A percentile compares a stretch with the other conserved stretches of the same genome.
Evolutionary conservation across 2,329 filamentous ascomycete genomes (phyloP).

Genomic region (Myriosclerotinia scirpicola): DNA sequence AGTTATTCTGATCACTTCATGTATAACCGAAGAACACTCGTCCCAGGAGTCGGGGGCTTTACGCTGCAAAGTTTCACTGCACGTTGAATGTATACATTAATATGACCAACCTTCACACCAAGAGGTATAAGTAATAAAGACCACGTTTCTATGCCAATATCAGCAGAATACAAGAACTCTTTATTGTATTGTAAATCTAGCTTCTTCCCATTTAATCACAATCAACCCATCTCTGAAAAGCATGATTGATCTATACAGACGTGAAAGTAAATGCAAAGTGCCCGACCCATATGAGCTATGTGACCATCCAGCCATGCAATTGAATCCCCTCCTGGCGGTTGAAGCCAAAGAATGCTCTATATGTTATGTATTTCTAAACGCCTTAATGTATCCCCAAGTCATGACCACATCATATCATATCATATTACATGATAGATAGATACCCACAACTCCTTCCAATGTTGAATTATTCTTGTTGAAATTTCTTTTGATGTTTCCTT

Average conservation of each 20-base stretch:
- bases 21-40: too few species aligned
- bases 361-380: constrained; percentile 15
- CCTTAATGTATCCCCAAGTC: constrained; percentile 12
- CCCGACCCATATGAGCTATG: not conserved
- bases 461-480: constrained; percentile 24
- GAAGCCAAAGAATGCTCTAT: constrained; percentile 21
- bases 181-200: not conserved
- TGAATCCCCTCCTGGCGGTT: constrained; percentile 13
- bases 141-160: not conserved
- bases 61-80: too few species aligned
- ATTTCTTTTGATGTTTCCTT: constrained; percentile 14
- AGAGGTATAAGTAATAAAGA: not conserved
- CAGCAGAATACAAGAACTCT: not conserved
- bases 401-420: constrained; percentile 14
- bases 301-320: not conserved
- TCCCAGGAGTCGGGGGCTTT: too few species aligned
- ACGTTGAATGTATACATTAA: not conserved
- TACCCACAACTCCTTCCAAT: constrained; percentile 20
- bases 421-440: constrained; percentile 17
- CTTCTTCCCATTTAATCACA: not conserved
- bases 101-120: not conserved
- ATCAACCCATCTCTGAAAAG: not conserved
- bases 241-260: not conserved
- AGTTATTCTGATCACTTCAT: too few species aligned
- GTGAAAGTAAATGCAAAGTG: not conserved